Evolutionary conservation across 305 asterid genomes (phyloP).

Genomic region (Lippia alba): DNA sequence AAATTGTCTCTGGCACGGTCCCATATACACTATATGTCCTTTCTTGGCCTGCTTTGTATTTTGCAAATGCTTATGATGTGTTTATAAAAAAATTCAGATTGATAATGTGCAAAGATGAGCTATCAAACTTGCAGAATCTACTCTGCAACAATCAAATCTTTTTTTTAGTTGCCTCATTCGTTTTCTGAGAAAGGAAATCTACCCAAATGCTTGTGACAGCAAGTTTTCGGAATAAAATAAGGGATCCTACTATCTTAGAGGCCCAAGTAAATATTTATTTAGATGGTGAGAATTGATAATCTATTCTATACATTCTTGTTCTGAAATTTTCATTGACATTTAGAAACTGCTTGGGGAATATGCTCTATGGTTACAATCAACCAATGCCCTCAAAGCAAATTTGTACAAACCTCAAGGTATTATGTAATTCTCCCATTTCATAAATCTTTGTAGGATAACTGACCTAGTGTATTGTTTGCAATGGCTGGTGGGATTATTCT

Average conservation of each 20-base stretch:
- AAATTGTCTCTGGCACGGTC: constrained; percentile 75
- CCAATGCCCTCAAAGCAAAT: no score
- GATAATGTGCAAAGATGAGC: constrained; percentile 72
- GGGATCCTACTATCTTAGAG: constrained; percentile 76
- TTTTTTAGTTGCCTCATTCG: constrained; percentile 70
- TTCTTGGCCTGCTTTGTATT: constrained; percentile 4
- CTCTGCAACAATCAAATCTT: constrained; percentile 76
- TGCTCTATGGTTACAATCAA: no score
- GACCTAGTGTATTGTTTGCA: no score
- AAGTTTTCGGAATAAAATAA: constrained; percentile 69
- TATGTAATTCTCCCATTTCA: no score
- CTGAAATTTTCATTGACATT: no score
- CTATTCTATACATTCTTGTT: no score
- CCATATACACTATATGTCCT: constrained; percentile 18
- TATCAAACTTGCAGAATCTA: constrained; percentile 76
- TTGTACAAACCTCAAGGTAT: no score
- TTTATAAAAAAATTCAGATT: constrained; percentile 60
- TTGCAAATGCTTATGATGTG: constrained; percentile 23
- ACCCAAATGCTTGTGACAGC: constrained; percentile 67
- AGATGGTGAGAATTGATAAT: no score
- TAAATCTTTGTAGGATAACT: no score
- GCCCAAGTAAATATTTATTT: constrained; percentile 82
- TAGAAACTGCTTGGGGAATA: no score
- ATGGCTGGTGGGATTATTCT: no score
- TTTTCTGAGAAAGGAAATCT: constrained; percentile 76